Conservation (phyloP, 1,284 basidiomycete species). For the Heterobasidion irregulare region DNA sequence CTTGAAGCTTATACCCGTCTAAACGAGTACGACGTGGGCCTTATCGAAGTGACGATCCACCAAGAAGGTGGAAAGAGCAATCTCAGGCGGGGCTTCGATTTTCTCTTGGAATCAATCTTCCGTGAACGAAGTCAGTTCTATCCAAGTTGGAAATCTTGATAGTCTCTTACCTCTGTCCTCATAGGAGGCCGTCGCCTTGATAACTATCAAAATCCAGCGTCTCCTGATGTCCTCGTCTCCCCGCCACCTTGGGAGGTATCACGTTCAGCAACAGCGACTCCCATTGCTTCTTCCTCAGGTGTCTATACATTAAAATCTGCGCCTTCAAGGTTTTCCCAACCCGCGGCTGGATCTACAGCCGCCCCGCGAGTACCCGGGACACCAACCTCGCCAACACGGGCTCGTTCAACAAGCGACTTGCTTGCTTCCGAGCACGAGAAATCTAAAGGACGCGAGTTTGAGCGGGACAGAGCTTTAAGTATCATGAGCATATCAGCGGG, state of each 20-base stretch:
- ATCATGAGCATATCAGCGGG: constrained; percentile 3
- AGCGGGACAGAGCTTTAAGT: constrained; percentile 3
- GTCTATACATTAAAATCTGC: constrained; percentile 16
- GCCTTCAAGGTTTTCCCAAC: constrained; percentile 22
- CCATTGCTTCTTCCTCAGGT: constrained; percentile 34
- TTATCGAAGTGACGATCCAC: constrained; percentile 52
- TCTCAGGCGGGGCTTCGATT: constrained; percentile 60
- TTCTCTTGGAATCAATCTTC: constrained; percentile 51
- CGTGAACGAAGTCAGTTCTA: constrained; percentile 41
- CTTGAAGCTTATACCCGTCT: constrained; percentile 39
- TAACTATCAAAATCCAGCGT: constrained; percentile 60
- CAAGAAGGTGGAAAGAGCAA: constrained; percentile 47
- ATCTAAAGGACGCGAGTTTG: constrained; percentile 19
- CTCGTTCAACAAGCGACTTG: constrained; percentile 49
- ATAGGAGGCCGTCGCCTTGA: constrained; percentile 25
- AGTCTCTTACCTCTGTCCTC: constrained; percentile 1
- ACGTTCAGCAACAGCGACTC: constrained; percentile 37
- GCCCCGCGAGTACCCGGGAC: constrained; percentile 12
- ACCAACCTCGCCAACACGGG: constrained; percentile 36
- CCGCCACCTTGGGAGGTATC: constrained; percentile 46
- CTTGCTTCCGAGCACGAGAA: constrained; percentile 37
- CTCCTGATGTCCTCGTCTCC: constrained; percentile 48
- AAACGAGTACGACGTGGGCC: constrained; percentile 51
- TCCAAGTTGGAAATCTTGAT: constrained; percentile 6
- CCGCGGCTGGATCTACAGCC: constrained; percentile 11